Evolutionary conservation across 768 basidiomycete genomes (phyloP), one percentile per base, ranked within the genome.

Genomic region (Cyclocybe cylindracea): DNA sequence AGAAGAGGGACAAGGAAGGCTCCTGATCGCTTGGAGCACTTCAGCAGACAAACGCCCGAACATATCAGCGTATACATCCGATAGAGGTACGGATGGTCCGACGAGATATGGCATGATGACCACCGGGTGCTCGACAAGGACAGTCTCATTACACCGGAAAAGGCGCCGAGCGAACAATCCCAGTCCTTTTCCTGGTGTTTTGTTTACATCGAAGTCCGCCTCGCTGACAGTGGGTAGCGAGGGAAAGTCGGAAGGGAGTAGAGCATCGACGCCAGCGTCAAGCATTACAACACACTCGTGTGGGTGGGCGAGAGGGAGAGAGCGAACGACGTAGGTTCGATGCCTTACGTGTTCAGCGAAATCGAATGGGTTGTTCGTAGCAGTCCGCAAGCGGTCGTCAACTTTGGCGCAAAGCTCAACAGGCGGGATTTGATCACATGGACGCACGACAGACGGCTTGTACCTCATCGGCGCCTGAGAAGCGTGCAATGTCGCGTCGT

Each of bases 51-150:
- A 60, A 7, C 55, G 57, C 24, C 54, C 53, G 16, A 73, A 64
- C 7, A 71, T 50, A 10, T 56, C 52, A 1, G 53, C 49, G 44
- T 66, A 72, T 3, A 70, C 10, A 3, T 69, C 61, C 1, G 55
- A 44, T n/a, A 62, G 44, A 5, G 64, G 57, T 14, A 56, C 50
- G 7, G 57, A 44, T 1, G 63, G 46, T 10, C 56, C 67, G 11
- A 71, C 57, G n/a, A 69, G 52, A 51, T 66, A 69, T 4, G 74
- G 72, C 5, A 54, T 56, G 29, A 75, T 60, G 37, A 75, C 32
- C 2, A 56, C 56, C 3, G 75, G 75, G 14, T 67, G 68, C 51
- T 76, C 71, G 2, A 61, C 57, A 10, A 66, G 16, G 19, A 72
- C 62, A 29, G 59, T 39, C 16, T 60, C 62, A 16, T 66, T 62